A percentile compares a stretch with the other conserved stretches of the same genome.
These are phyloP conservation scores for Dittrichia graveolens DNA, from an alignment of 129 eudicot species.

Conservation along the genomic window DNA sequence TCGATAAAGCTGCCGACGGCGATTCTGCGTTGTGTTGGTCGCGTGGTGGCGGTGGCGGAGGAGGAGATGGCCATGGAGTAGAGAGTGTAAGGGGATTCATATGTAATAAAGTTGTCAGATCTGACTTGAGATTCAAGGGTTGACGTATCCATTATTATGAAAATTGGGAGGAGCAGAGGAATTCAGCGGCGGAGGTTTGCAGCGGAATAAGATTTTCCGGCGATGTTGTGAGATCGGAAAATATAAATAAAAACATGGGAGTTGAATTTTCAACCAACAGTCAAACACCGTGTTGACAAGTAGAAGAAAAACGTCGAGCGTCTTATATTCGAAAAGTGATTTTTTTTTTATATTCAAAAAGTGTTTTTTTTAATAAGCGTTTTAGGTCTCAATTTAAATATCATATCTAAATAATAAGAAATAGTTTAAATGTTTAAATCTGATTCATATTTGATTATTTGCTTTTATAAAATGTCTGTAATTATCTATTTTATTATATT, in stretches of 20 bases:
- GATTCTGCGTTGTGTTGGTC: conserved; percentile 37
- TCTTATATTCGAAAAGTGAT: too few relatives aligned
- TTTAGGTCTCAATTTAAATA: too few relatives aligned
- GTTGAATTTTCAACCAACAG: not conserved
- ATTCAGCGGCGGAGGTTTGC: conserved; percentile 2
- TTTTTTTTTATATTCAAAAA: too few relatives aligned
- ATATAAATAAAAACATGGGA: not conserved
- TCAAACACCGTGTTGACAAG: not conserved
- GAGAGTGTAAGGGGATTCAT: conserved; percentile 57
- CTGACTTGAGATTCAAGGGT: conserved; percentile 45
- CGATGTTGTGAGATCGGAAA: not conserved
- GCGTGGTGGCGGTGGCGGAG: conserved; percentile 30
- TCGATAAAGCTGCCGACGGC: conserved; percentile 85
- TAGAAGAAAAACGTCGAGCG: too few relatives aligned
- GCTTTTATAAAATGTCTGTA: too few relatives aligned
- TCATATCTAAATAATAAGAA: too few relatives aligned
- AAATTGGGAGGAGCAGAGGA: not conserved
- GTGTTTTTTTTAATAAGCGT: too few relatives aligned
- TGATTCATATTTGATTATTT: too few relatives aligned
- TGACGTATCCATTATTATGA: conserved; percentile 39
- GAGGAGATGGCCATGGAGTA: conserved; percentile 70
- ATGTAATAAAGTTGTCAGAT: conserved; percentile 44
- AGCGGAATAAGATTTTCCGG: conserved; percentile 21
- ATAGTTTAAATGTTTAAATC: too few relatives aligned
- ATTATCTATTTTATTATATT: too few relatives aligned